phyloP scores from a whole-genome alignment of 2,329 filamentous ascomycete species.

The Colletotrichum tropicicola region DNA sequence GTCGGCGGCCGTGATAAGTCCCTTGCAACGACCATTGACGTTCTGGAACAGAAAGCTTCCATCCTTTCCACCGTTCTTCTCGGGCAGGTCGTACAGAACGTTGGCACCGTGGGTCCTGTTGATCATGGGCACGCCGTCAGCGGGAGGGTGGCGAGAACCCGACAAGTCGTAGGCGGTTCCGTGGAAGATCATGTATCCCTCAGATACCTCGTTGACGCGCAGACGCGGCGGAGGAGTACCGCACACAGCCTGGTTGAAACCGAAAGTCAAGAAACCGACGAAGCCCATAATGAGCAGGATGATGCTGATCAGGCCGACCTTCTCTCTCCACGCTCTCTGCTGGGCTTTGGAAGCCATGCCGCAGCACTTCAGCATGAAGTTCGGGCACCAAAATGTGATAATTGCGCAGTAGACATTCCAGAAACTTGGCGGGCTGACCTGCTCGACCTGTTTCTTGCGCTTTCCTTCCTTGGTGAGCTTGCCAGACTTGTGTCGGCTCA shows the following conservation, averaged over 20 bases:
- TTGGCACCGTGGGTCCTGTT: slow-evolving; percentile 68
- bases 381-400: slow-evolving; percentile 93
- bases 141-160: slow-evolving; percentile 79
- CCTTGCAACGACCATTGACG: slow-evolving; percentile 97
- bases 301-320: slow-evolving; percentile 95
- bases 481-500: slow-evolving; percentile 58
- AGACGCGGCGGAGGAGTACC: slow-evolving; percentile 76
- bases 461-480: slow-evolving; percentile 73
- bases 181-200: slow-evolving; percentile 95
- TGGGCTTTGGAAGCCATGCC: slow-evolving; percentile 87
- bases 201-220: slow-evolving; percentile 81
- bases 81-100: slow-evolving; percentile 85
- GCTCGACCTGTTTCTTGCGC: slow-evolving; percentile 65
- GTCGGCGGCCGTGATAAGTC: slow-evolving; percentile 76
- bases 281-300: slow-evolving; percentile 87
- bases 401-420: slow-evolving; percentile 97
- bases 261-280: slow-evolving; percentile 96
- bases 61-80: slow-evolving; percentile 87
- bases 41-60: slow-evolving; percentile 98
- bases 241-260: slow-evolving; percentile 92
- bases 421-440: slow-evolving; percentile 80
- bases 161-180: slow-evolving; percentile 88
- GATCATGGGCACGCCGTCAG: slow-evolving; percentile 75
- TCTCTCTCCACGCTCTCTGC: slow-evolving; percentile 94
- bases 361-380: slow-evolving; percentile 84